Percentiles rank a stretch among this genome's conserved stretches.
Evolutionary conservation across 352 stramenopile species (phyloP).

Genomic region (Phytophthora uliginosa): DNA sequence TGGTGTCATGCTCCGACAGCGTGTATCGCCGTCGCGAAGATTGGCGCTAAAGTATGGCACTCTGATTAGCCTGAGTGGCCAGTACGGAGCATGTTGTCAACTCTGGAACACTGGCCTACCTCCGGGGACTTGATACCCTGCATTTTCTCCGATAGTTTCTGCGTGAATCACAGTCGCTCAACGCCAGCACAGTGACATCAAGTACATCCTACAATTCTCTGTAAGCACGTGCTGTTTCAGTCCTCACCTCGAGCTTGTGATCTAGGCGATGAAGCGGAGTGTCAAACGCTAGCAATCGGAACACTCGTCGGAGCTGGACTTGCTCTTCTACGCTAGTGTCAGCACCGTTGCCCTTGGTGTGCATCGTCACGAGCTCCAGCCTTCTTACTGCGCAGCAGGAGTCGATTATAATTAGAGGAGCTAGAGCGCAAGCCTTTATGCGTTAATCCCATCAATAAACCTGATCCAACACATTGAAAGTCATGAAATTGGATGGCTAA

Average conservation of each 20-base stretch:
- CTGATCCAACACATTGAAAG: no score
- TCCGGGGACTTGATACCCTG: conserved; percentile 24
- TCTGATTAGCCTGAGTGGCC: not conserved
- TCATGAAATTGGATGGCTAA: no score
- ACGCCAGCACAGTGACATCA: not conserved
- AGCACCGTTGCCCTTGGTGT: conserved; percentile 27
- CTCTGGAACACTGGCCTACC: conserved; percentile 2
- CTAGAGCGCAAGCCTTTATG: no score
- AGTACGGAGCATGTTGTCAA: not conserved
- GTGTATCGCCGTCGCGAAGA: conserved; percentile 26
- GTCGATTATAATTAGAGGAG: not conserved
- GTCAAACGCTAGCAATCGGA: conserved; percentile 76
- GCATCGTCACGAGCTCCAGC: conserved; percentile 10
- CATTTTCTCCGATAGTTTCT: conserved; percentile 62
- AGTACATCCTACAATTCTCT: not conserved
- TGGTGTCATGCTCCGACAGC: conserved; percentile 44
- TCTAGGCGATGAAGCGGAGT: conserved; percentile 66
- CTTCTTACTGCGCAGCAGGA: not conserved
- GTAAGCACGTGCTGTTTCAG: not conserved
- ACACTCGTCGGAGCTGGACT: conserved; percentile 78
- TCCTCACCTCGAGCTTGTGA: conserved; percentile 67
- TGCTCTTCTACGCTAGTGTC: conserved; percentile 79
- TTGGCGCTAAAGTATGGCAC: conserved; percentile 20
- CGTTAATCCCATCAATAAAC: no score
- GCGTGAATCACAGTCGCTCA: not conserved